Percentiles rank a stretch among this genome's conserved stretches.
Conservation (phyloP, 106 monocot species). For the Chionographis japonica region DNA sequence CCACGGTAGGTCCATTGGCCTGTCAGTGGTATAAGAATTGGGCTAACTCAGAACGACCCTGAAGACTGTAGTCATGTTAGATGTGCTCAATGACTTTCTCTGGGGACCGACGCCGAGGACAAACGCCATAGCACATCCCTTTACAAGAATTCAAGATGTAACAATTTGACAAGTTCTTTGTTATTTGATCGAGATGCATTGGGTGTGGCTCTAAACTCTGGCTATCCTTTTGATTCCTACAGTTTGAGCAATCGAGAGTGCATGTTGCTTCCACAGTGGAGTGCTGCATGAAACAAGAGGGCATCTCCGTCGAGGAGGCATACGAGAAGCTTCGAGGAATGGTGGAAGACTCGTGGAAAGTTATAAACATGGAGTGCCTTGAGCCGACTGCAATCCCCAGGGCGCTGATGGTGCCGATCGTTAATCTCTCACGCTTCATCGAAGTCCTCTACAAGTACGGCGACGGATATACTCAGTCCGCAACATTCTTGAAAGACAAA, state of each 20-base stretch:
- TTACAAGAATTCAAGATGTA: no score
- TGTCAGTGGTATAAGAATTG: no score
- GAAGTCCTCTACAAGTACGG: neutral
- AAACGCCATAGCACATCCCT: no score
- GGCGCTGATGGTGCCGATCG: neutral
- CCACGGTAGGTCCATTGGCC: no score
- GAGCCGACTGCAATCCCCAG: neutral
- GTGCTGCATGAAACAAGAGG: constrained; percentile 17
- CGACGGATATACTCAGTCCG: constrained; percentile 2
- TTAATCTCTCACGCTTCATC: neutral
- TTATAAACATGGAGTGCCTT: constrained; percentile 6
- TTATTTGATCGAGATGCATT: no score
- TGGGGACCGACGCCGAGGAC: no score
- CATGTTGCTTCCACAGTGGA: neutral
- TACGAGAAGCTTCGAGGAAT: neutral
- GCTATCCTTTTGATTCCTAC: neutral
- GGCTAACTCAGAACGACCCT: no score
- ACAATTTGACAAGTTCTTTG: neutral
- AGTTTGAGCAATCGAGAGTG: constrained; percentile 5
- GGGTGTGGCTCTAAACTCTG: no score
- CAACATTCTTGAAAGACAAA: no score
- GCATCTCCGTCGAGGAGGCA: constrained; percentile 3
- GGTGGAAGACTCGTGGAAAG: constrained; percentile 19
- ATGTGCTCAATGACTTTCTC: no score
- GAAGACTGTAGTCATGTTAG: no score